Evolutionary conservation across 1,284 basidiomycete genomes (phyloP).

Genomic region (Entoloma clypeatum): DNA sequence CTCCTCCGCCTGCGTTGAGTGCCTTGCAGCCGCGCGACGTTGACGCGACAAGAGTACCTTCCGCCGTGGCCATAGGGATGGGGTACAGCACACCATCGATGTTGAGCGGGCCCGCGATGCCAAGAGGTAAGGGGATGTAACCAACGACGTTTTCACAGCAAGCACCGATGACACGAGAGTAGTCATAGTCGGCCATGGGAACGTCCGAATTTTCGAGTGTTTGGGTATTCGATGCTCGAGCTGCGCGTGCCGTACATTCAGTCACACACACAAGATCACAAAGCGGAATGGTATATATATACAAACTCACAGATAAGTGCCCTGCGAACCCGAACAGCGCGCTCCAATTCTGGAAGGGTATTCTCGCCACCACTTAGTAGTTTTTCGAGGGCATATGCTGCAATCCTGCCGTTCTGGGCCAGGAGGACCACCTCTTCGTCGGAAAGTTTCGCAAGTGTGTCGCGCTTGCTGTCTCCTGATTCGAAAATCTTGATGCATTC

Average conservation of each 20-base stretch:
- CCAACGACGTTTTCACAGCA: conserved; percentile 99
- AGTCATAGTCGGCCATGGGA: conserved; percentile 89
- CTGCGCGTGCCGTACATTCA: conserved; percentile 35
- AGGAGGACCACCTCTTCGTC: conserved; percentile 94
- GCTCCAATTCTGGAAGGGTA: conserved; percentile 57
- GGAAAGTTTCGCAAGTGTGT: conserved; percentile 60
- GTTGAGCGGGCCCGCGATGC: conserved; percentile 93
- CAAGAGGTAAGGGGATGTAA: conserved; percentile 94
- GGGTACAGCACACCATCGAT: conserved; percentile 86
- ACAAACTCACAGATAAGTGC: conserved; percentile 80
- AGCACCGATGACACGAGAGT: conserved; percentile 91
- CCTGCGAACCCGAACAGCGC: conserved; percentile 86
- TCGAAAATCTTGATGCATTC: conserved; percentile 87
- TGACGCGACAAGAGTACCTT: conserved; percentile 97
- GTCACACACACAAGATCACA: background rate
- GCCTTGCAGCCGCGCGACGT: conserved; percentile 98
- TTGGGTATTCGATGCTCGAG: conserved; percentile 82
- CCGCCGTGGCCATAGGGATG: conserved; percentile 99
- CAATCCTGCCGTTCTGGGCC: conserved; percentile 90
- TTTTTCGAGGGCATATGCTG: conserved; percentile 94
- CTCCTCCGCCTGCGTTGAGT: conserved; percentile 93
- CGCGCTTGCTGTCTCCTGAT: conserved; percentile 59
- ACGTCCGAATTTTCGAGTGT: conserved; percentile 84
- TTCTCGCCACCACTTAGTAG: conserved; percentile 57
- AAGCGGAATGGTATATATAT: conserved; percentile 1